Base-by-base conservation (phyloP, 148 eudicot genomes). In the Arbutus unedo region DNA sequence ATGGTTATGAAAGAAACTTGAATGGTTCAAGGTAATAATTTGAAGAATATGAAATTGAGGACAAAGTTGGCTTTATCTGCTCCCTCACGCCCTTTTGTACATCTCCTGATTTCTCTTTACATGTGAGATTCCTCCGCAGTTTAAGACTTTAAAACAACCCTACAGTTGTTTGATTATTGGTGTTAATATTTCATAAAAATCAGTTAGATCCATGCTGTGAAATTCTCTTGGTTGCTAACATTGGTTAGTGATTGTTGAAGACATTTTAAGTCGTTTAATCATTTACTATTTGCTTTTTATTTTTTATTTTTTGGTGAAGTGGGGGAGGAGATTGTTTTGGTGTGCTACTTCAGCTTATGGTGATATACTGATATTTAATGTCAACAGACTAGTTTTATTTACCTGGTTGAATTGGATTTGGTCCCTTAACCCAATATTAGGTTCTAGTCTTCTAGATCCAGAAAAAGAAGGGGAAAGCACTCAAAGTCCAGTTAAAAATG, bases 1-100 rank as follows among this genome's bases (percentile, higher is more conserved):
- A 96, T 88, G 99, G 99, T 84, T 93, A 90, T 86, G 99, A 96
- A 87, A 93, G 98, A 89, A 96, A 96, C 85, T 85, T 94, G 90
- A 96, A 96, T 85, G 98, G 98, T 77, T 84, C 91, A 50, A 96
- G 98, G 99, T 96, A 85, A 44, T 60, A 41, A 59, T 74, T 41
- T 75, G 5, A 57, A 60, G 13, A 62, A 57, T 56, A 73, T 81
- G 54, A 66, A 49, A 50, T 38, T 72, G 16, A 59, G 74, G 53
- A 38, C 62, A 59, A n/a, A 59, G 53, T 21, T 38, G 79, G 38
- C 71, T 79, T 71, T 56, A 25, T 83, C 31, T 85, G 51, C 76
- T 77, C 72, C 54, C 77, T 66, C 23, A 48, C 54, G 56, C 73
- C 56, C 44, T 74, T 47, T 23, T 18, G 38, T 43, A 6, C 44